phyloP scores from a whole-genome alignment of 2,329 filamentous ascomycete species.

The Lasiodiplodia sp. region DNA sequence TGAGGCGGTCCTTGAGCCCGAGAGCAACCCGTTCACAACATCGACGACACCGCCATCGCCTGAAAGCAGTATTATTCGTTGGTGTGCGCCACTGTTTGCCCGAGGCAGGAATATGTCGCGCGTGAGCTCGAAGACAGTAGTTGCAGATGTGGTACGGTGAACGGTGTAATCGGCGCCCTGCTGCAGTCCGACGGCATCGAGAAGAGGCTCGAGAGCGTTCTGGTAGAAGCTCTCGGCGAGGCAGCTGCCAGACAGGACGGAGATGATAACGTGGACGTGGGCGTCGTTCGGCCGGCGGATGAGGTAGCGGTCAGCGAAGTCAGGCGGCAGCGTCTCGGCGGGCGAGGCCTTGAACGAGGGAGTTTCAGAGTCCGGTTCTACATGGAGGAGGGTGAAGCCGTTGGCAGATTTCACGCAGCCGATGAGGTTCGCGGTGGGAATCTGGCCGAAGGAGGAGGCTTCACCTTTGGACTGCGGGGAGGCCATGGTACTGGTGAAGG shows the following conservation, averaged over 20 bases:
- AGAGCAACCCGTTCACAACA: slow-evolving; percentile 72
- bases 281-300: slow-evolving; percentile 2
- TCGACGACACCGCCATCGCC: slow-evolving; percentile 90
- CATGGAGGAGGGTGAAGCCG: slow-evolving; percentile 13
- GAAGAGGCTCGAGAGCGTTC: slow-evolving; percentile 48
- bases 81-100: slow-evolving; percentile 54
- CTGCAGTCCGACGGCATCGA: slow-evolving; percentile 51
- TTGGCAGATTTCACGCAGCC: slow-evolving; percentile 11
- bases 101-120: slow-evolving; percentile 54
- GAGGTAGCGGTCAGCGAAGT: slow-evolving; percentile 2
- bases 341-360: slow-evolving; percentile 9
- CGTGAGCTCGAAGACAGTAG: slow-evolving; percentile 72
- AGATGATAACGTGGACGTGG: slow-evolving; percentile 52
- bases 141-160: slow-evolving; percentile 68
- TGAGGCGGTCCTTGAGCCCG: slow-evolving; percentile 36
- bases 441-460: not conserved
- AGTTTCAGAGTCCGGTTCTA: slow-evolving; percentile 17
- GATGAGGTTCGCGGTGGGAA: slow-evolving; percentile 11
- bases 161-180: slow-evolving; percentile 56
- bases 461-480: not conserved
- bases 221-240: slow-evolving; percentile 51
- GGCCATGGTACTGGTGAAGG: slow-evolving; percentile 6
- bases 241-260: slow-evolving; percentile 53
- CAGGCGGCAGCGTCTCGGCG: slow-evolving; percentile 2
- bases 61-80: slow-evolving; percentile 75